These are phyloP conservation scores for Collariella sp. DNA, from an alignment of 495 filamentous ascomycete species.

Conservation along the genomic window DNA sequence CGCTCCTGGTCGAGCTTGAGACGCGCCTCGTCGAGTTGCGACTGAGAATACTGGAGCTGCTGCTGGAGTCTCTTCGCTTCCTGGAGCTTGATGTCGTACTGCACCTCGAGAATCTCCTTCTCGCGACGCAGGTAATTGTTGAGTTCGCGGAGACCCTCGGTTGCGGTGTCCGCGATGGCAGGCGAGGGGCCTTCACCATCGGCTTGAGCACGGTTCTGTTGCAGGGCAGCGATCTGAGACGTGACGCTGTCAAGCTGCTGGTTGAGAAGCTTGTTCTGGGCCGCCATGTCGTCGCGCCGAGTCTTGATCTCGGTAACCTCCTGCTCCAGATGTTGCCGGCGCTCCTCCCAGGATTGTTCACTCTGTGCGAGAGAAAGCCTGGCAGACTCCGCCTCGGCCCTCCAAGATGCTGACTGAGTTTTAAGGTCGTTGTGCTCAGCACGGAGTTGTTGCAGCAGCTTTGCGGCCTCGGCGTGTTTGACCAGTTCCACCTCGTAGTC, in stretches of 20 bases:
- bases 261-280: constrained; percentile 82
- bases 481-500: constrained; percentile 91
- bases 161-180: constrained; percentile 39
- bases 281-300: constrained; percentile 67
- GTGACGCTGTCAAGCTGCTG: constrained; percentile 78
- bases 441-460: constrained; percentile 67
- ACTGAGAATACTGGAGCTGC: constrained; percentile 76
- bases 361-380: constrained; percentile 67
- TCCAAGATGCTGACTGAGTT: constrained; percentile 60
- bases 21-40: constrained; percentile 75
- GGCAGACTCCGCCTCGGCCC: constrained; percentile 71
- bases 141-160: constrained; percentile 75
- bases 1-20: constrained; percentile 85
- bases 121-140: constrained; percentile 87
- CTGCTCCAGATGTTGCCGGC: constrained; percentile 67
- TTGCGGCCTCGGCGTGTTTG: constrained; percentile 89
- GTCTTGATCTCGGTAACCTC: constrained; percentile 71
- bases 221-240: constrained; percentile 64
- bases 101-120: constrained; percentile 95
- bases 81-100: constrained; percentile 78
- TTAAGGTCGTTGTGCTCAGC: constrained; percentile 72
- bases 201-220: constrained; percentile 55
- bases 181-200: constrained; percentile 37
- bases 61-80: constrained; percentile 81
- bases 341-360: constrained; percentile 80